Percentiles rank a stretch among this genome's conserved stretches.
Conservation (phyloP, 78 protist genomes). For the Dictyostelium brefeldianum region DNA sequence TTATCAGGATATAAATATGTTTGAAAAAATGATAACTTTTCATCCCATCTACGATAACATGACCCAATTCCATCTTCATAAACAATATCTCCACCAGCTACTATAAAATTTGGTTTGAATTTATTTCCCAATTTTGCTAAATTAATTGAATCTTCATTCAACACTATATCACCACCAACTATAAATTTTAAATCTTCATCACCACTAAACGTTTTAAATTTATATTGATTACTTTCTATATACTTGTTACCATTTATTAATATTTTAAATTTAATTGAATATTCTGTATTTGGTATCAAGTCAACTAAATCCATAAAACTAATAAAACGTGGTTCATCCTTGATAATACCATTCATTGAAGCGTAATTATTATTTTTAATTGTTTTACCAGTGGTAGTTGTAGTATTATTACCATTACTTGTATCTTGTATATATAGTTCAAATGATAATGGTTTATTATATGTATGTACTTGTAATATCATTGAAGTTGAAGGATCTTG, state of each 20-base stretch:
- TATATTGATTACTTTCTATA: not conserved
- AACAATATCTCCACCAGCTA: constrained; percentile 67
- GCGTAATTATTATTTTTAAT: not conserved
- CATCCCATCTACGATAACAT: constrained; percentile 70
- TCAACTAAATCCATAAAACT: not conserved
- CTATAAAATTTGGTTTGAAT: constrained; percentile 6
- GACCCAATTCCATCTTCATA: constrained; percentile 54
- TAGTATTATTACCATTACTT: not conserved
- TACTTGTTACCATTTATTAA: not conserved
- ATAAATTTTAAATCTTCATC: not conserved
- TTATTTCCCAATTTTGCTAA: not conserved
- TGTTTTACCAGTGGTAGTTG: too few species aligned
- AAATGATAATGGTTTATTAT: constrained; percentile 28
- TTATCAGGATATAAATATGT: not conserved
- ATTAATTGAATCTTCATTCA: constrained; percentile 36
- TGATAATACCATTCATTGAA: constrained; percentile 33
- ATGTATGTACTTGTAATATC: constrained; percentile 56
- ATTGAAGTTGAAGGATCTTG: constrained; percentile 58
- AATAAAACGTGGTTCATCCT: constrained; percentile 39
- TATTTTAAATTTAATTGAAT: not conserved
- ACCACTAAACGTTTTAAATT: constrained; percentile 27
- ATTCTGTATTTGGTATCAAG: constrained; percentile 9
- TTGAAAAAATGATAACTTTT: constrained; percentile 21
- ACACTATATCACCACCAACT: constrained; percentile 55
- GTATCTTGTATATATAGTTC: not conserved